Evolutionary conservation across 2,329 filamentous ascomycete species (phyloP).

Genomic region (Penicillium decumbens): DNA sequence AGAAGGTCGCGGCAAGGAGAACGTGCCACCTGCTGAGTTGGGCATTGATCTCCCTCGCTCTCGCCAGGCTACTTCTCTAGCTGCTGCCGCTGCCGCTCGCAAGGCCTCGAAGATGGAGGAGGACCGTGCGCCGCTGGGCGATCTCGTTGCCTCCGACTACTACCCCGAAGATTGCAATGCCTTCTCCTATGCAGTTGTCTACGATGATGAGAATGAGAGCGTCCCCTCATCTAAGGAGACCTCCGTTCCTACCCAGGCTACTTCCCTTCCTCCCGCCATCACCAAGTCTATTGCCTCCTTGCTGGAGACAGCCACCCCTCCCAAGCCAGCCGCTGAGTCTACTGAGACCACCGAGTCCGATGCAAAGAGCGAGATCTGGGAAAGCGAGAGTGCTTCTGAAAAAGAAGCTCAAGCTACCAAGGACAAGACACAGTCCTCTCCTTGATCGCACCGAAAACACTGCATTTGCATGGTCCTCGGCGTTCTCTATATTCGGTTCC

Average conservation of each 20-base stretch:
- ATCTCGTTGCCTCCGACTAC: constrained; percentile 64
- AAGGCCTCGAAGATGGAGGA: constrained; percentile 59
- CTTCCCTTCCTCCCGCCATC: constrained; percentile 12
- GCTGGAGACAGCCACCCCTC: constrained; percentile 19
- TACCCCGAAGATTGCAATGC: constrained; percentile 63
- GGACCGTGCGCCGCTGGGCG: constrained; percentile 61
- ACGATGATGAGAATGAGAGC: constrained; percentile 51
- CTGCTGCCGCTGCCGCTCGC: constrained; percentile 26
- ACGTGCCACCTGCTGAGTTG: constrained; percentile 66
- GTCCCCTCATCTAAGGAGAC: constrained; percentile 16
- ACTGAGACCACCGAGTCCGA: constrained; percentile 48
- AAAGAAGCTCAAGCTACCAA: constrained; percentile 38
- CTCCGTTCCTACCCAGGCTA: constrained; percentile 14
- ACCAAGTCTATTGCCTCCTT: constrained; percentile 27
- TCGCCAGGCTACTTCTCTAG: constrained; percentile 14
- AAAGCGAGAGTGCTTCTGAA: constrained; percentile 54
- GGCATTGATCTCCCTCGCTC: constrained; percentile 57
- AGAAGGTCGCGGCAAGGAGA: constrained; percentile 79
- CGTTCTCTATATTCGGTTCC: constrained; percentile 8
- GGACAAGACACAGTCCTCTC: constrained; percentile 1
- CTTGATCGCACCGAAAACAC: background rate
- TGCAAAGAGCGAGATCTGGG: constrained; percentile 21
- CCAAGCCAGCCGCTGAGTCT: constrained; percentile 40
- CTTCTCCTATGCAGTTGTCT: constrained; percentile 57
- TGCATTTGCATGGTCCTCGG: constrained; percentile 19